phyloP scores from a whole-genome alignment of 257 asterid genomes.

The Cruciata laevipes region DNA sequence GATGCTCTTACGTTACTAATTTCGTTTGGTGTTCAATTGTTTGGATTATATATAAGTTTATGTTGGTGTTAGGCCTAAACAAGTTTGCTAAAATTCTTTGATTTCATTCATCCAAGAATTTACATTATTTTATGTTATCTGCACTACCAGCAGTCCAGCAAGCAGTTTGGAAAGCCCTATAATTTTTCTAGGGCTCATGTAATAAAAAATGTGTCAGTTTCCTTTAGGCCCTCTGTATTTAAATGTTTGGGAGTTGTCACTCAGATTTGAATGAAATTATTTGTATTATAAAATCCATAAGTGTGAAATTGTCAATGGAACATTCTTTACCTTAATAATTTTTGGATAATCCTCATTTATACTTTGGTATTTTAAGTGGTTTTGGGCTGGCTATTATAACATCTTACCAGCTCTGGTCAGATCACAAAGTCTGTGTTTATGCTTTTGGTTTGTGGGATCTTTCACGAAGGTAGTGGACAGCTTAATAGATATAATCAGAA shows the following conservation, averaged over 20 bases:
- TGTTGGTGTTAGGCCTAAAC: neutral
- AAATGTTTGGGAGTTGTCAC: neutral
- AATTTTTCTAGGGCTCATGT: neutral
- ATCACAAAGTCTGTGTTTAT: neutral
- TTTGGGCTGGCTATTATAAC: neutral
- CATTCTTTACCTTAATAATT: neutral
- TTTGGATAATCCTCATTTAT: neutral
- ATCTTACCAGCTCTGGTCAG: neutral
- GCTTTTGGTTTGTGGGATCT: neutral
- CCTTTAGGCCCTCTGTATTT: neutral
- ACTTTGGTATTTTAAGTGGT: neutral
- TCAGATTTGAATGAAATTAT: neutral
- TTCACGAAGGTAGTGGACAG: neutral
- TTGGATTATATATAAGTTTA: neutral
- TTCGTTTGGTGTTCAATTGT: neutral
- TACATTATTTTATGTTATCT: neutral
- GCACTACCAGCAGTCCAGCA: neutral
- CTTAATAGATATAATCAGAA: neutral
- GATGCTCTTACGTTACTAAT: neutral
- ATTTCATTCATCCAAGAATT: neutral
- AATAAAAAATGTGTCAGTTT: neutral
- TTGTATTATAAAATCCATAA: neutral
- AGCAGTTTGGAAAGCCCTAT: neutral
- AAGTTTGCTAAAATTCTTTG: neutral
- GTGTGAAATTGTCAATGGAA: neutral